A percentile compares a stretch with the other conserved stretches of the same genome.
Evolutionary conservation across 2,329 filamentous ascomycete genomes (phyloP).

Genomic region (Lasiodiplodia sp.): DNA sequence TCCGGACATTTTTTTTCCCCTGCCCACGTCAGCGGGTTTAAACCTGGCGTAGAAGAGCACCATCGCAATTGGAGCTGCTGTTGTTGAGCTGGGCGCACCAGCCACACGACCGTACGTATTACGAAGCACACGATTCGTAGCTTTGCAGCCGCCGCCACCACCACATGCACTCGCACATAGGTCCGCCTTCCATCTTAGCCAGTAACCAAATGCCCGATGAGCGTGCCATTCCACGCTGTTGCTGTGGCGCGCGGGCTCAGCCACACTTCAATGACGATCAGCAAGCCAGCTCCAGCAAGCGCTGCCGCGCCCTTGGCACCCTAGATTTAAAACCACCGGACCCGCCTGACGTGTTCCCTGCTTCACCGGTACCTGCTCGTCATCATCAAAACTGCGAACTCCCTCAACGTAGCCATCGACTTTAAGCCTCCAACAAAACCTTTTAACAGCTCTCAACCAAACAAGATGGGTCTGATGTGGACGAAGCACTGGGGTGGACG

Average conservation of each 20-base stretch:
- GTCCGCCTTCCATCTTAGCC: background rate
- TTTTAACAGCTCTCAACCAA: conserved; percentile 26
- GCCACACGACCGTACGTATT: background rate
- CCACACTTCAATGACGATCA: background rate
- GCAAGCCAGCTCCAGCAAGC: conserved; percentile 3
- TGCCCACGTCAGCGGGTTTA: too few relatives aligned
- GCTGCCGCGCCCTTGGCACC: conserved; percentile 20
- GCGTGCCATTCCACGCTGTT: background rate
- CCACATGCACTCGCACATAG: background rate
- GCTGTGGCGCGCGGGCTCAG: conserved; percentile 1
- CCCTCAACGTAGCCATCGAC: conserved; percentile 12
- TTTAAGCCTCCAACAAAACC: conserved; percentile 4
- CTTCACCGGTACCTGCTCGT: background rate
- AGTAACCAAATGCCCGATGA: background rate
- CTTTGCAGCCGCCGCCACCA: background rate
- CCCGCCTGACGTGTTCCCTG: conserved; percentile 22
- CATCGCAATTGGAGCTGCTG: background rate
- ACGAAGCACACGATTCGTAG: background rate
- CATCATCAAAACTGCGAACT: conserved; percentile 15
- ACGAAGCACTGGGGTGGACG: conserved; percentile 54
- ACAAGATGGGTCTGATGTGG: conserved; percentile 56
- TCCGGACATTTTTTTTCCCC: background rate
- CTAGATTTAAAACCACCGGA: conserved; percentile 19
- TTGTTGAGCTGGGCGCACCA: background rate
- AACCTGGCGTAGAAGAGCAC: background rate